Percentiles rank a stretch among this genome's conserved stretches.
phyloP scores from a whole-genome alignment of 148 eudicot genomes.

The Camellia lanceoleosa region DNA sequence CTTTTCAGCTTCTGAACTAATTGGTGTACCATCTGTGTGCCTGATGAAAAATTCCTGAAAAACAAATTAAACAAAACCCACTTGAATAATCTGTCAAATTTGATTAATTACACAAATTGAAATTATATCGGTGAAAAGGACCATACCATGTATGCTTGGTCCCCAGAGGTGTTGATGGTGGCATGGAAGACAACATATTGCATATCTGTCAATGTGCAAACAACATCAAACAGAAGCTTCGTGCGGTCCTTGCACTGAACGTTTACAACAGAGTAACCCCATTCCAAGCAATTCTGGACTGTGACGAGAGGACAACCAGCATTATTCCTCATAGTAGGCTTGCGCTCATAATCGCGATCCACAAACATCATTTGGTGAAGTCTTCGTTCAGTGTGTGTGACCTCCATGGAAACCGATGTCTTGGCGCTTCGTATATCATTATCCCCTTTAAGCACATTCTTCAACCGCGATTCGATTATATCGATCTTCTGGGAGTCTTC shows the following conservation, averaged over 20 bases:
- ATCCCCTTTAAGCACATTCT: constrained; percentile 81
- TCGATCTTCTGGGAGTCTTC: constrained; percentile 54
- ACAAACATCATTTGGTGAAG: constrained; percentile 94
- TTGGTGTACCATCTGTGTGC: constrained; percentile 81
- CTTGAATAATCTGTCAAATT: background rate
- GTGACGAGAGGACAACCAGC: constrained; percentile 53
- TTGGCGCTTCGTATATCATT: constrained; percentile 77
- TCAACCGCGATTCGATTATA: constrained; percentile 53
- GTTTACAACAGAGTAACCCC: constrained; percentile 80
- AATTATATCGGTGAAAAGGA: background rate
- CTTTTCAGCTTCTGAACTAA: constrained; percentile 84
- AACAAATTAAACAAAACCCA: background rate
- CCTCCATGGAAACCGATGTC: constrained; percentile 59
- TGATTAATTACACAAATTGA: background rate
- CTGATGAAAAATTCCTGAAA: constrained; percentile 87
- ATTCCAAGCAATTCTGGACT: constrained; percentile 64
- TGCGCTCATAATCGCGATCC: constrained; percentile 79
- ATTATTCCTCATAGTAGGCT: constrained; percentile 25
- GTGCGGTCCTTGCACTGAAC: constrained; percentile 75
- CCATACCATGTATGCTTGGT: constrained; percentile 63
- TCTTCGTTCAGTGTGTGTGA: constrained; percentile 80
- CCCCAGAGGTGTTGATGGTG: constrained; percentile 57
- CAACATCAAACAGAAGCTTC: constrained; percentile 80
- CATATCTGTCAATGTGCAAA: constrained; percentile 91
- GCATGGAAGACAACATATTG: constrained; percentile 87